Evolutionary conservation across 2,329 filamentous ascomycete genomes (phyloP).

Genomic region (Nannizzia gypsea): DNA sequence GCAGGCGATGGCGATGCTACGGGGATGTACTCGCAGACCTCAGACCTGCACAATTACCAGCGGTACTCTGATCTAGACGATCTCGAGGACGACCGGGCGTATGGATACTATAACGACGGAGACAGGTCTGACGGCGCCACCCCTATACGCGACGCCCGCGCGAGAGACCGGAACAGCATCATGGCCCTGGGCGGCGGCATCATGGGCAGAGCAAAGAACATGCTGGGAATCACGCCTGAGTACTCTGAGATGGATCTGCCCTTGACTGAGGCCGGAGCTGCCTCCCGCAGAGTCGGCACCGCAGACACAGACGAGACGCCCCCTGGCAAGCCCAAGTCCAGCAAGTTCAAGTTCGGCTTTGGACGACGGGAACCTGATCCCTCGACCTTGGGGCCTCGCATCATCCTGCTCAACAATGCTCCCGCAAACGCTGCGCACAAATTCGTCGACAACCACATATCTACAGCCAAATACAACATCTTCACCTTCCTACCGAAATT

Average conservation of each 20-base stretch:
- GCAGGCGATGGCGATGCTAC: conserved; percentile 1
- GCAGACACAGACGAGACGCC: conserved; percentile 31
- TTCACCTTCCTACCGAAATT: conserved; percentile 93
- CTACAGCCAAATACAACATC: conserved; percentile 93
- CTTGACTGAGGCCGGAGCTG: conserved; percentile 62
- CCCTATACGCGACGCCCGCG: conserved; percentile 34
- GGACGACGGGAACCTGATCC: conserved; percentile 75
- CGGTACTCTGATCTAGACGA: conserved; percentile 86
- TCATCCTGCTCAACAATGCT: conserved; percentile 93
- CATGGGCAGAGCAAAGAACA: conserved; percentile 76
- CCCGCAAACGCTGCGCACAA: conserved; percentile 81
- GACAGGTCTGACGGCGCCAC: conserved; percentile 28
- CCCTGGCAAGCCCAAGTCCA: conserved; percentile 38
- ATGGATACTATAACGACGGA: conserved; percentile 58
- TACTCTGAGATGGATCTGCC: conserved; percentile 99
- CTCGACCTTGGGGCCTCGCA: conserved; percentile 75
- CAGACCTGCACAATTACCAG: conserved; percentile 76
- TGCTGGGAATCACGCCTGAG: conserved; percentile 69
- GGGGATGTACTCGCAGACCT: conserved; percentile 60
- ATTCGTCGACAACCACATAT: conserved; percentile 93
- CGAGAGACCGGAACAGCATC: conserved; percentile 77
- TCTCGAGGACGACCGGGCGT: conserved; percentile 63
- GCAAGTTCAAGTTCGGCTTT: conserved; percentile 87
- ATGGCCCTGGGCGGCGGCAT: conserved; percentile 76
- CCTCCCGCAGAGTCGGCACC: conserved; percentile 36